These are phyloP conservation scores for Gracilaria vermiculophylla DNA, from an alignment of 23 red algal species.

Conservation along the genomic window DNA sequence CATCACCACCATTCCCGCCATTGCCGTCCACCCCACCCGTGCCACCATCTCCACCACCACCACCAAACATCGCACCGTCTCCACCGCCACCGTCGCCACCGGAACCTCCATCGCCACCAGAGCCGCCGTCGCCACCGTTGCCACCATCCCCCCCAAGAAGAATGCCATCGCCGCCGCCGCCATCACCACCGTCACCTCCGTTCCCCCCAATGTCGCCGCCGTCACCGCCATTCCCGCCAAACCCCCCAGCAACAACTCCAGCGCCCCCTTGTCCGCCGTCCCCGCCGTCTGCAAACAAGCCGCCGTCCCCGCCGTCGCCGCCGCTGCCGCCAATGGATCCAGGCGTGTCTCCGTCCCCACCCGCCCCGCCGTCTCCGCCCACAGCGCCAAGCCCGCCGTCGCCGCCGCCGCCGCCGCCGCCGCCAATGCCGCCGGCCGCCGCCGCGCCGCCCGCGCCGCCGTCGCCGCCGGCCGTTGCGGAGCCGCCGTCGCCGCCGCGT, in stretches of 20 bases:
- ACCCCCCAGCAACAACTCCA: not conserved
- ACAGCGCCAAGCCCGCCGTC: not conserved
- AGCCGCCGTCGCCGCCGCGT: not conserved
- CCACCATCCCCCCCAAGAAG: not conserved
- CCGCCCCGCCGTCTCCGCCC: not conserved
- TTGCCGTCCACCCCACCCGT: not conserved
- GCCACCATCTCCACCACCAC: slow-evolving; percentile 3
- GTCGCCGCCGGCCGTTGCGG: not conserved
- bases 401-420: slow-evolving; percentile 6
- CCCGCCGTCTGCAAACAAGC: not conserved
- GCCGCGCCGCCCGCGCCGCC: not conserved
- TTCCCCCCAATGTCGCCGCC: not conserved
- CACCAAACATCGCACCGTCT: not conserved
- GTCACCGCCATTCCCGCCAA: not conserved
- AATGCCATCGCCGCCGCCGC: not conserved
- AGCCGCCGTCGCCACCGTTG: slow-evolving; percentile 11
- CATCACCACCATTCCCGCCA: slow-evolving; percentile 13
- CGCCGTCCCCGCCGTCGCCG: not conserved
- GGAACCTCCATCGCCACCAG: not conserved
- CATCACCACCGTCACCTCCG: slow-evolving; percentile 17
- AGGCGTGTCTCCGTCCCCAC: not conserved
- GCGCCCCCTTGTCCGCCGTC: not conserved
- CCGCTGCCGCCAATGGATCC: not conserved
- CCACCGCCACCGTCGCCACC: not conserved
- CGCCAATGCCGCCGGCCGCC: not conserved